These are phyloP conservation scores for Botryotinia globosa DNA, from an alignment of 2,329 filamentous ascomycete species.

Conservation along the genomic window DNA sequence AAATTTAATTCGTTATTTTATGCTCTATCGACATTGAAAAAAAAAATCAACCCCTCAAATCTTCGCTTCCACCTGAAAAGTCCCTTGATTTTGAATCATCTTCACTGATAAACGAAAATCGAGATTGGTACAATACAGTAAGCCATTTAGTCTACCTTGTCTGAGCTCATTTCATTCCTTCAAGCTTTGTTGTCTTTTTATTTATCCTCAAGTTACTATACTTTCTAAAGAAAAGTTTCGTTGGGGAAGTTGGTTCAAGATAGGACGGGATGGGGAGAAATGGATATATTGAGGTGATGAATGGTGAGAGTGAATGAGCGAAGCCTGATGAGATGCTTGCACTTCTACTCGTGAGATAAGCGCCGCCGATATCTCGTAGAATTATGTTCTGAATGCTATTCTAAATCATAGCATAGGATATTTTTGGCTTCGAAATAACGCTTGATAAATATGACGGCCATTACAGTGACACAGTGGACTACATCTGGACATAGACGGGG, in stretches of 20 bases:
- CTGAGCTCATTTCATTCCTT: background rate
- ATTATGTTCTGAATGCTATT: background rate
- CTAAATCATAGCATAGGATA: background rate
- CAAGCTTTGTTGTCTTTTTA: background rate
- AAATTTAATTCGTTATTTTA: background rate
- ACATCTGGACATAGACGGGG: background rate
- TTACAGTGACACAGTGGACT: background rate
- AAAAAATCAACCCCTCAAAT: background rate
- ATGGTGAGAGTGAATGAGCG: background rate
- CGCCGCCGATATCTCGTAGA: rapidly evolving
- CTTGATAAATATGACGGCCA: background rate
- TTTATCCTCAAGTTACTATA: background rate
- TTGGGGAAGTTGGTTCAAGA: background rate
- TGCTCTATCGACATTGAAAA: rapidly evolving
- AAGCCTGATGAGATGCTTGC: background rate
- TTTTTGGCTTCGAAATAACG: background rate
- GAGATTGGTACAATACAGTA: background rate
- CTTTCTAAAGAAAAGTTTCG: background rate
- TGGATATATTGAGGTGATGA: background rate
- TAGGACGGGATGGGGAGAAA: background rate
- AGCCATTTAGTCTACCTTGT: background rate
- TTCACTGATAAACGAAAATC: background rate
- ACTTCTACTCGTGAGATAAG: background rate
- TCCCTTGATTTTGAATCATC: background rate
- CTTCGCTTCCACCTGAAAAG: background rate